Evolutionary conservation across 164 flowering plant genomes (phyloP).

Genomic region (Nelumbo lutea): DNA sequence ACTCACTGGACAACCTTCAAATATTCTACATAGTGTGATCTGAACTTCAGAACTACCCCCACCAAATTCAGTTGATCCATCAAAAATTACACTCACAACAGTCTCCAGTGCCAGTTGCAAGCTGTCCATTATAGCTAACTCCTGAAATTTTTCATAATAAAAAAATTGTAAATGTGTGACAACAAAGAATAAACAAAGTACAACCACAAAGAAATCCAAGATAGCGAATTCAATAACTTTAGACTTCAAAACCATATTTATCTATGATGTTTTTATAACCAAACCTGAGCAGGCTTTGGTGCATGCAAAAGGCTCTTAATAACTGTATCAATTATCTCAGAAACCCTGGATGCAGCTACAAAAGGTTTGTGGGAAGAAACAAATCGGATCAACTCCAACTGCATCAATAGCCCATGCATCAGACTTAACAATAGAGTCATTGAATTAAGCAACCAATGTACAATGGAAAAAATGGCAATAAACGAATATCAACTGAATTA

Average conservation of each 20-base stretch:
- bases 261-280: constrained; percentile 4
- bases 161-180: not conserved
- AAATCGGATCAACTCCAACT: constrained; percentile 79
- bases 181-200: constrained; percentile 2
- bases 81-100: constrained; percentile 65
- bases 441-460: not conserved
- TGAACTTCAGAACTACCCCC: constrained; percentile 54
- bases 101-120: constrained; percentile 79
- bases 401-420: constrained; percentile 24
- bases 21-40: constrained; percentile 38
- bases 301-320: constrained; percentile 42
- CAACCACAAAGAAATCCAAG: not conserved
- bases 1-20: constrained; percentile 68
- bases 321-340: constrained; percentile 50
- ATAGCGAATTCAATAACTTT: not conserved
- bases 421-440: constrained; percentile 7
- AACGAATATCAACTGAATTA: not conserved
- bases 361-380: constrained; percentile 66
- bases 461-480: not conserved
- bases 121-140: constrained; percentile 68
- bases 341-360: constrained; percentile 56
- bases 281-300: constrained; percentile 56
- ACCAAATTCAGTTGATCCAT: constrained; percentile 58
- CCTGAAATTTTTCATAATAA: constrained; percentile 36
- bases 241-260: not conserved